Evolutionary conservation across 768 basidiomycete species (phyloP), one percentile per base, ranked within the genome.

Genomic region (Pisolithus microcarpus): DNA sequence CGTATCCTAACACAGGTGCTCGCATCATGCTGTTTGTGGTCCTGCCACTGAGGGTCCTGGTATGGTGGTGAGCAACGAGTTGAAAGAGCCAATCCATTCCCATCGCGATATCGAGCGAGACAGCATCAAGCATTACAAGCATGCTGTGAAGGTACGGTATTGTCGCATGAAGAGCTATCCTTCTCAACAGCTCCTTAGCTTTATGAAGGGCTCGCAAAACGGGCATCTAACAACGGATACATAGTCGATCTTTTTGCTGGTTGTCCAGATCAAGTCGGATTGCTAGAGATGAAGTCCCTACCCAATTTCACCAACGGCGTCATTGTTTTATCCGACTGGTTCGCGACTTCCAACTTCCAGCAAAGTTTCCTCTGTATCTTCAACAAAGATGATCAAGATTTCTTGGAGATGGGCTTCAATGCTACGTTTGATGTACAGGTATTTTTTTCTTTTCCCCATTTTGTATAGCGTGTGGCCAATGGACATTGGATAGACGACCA

Each of bases 381-480:
- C 69, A 82, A 76, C 62, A 97, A 96, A 67, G 95, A 95, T 57
- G 90, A 88, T 16, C 82, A 95, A 56, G 95, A 94, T 1, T 78
- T 88, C 57, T 75, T 98, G 23, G 82, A 87, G 62, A 97, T 98
- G 94, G 96, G 95, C 51, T 98, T 98, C 74, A 99, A 98, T 60
- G 96, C 93, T 8, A 98, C 93, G 1, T 95, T 99, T 58, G 96
- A 98, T 65, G 94, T 99, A 23, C 88, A 93, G 80, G 91, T 91
- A 30, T 30, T 30, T 26, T 30, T 30, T 26, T 30, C 30, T 9
- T 30, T 30, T 10, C 30, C 30, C 30, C 8, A 30, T 30, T 30
- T 30, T 30, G 8, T 30, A 30, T 30, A 30, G 30, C 30, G 21
- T 23, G 21, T 23, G 21, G 21, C 21, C 21, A 23, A 23, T 23